These are phyloP conservation scores for Suhomyces xylopsoci DNA, from an alignment of 805 yeast genomes.

Conservation along the genomic window DNA sequence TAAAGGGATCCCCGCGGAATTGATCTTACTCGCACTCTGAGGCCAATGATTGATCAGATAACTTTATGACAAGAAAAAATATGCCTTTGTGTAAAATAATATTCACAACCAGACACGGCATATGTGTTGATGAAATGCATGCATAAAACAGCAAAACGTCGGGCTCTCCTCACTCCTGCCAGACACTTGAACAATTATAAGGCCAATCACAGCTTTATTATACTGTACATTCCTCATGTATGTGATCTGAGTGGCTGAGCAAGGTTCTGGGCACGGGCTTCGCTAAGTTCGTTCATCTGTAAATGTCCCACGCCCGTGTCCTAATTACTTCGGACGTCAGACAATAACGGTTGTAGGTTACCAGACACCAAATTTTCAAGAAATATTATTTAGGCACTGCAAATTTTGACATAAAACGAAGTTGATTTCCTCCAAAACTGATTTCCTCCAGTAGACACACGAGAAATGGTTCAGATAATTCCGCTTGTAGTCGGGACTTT, in stretches of 20 bases:
- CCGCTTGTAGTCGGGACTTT: background rate
- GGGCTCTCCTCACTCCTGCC: background rate
- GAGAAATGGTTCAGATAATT: background rate
- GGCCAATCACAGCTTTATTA: background rate
- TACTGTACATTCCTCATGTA: background rate
- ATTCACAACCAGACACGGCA: background rate
- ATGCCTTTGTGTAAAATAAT: background rate
- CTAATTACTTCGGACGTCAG: background rate
- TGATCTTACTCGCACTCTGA: background rate
- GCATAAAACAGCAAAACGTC: background rate
- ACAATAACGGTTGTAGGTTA: background rate
- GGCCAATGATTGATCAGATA: conserved; percentile 10
- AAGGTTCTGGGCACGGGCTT: background rate
- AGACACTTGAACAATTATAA: background rate
- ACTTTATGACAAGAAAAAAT: background rate
- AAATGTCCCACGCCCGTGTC: background rate
- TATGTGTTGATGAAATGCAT: background rate
- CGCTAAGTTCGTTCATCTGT: background rate
- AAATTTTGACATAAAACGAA: background rate
- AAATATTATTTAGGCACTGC: background rate
- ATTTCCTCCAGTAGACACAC: no score
- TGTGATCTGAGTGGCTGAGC: background rate
- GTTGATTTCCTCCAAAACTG: background rate
- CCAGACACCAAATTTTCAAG: background rate
- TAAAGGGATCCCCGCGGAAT: background rate